These are phyloP conservation scores for Solanum chiquidenum DNA, from an alignment of 257 asterid genomes.

Conservation along the genomic window DNA sequence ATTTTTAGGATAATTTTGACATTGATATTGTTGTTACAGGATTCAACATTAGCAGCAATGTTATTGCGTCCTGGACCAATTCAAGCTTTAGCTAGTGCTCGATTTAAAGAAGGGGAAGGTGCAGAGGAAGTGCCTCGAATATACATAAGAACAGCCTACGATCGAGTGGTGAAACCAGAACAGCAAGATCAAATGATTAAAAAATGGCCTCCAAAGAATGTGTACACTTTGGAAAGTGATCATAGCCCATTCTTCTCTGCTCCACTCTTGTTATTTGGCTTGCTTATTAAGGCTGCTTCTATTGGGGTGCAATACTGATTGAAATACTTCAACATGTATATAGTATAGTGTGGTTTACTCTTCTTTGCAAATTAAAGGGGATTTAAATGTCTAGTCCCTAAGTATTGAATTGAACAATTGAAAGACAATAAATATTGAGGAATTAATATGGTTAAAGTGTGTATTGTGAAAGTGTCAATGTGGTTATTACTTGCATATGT, in stretches of 20 bases:
- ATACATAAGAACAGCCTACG: constrained; percentile 34
- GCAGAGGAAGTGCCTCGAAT: constrained; percentile 37
- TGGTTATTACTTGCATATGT: background rate
- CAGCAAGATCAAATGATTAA: constrained; percentile 65
- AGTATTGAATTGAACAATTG: background rate
- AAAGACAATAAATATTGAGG: background rate
- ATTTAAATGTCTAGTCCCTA: background rate
- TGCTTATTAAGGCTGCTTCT: constrained; percentile 41
- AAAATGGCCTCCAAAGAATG: constrained; percentile 46
- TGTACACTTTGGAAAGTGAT: constrained; percentile 46
- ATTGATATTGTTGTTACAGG: constrained; percentile 16
- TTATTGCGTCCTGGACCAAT: constrained; percentile 50
- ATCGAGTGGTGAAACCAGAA: constrained; percentile 35
- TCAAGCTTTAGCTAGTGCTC: constrained; percentile 33
- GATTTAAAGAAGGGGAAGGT: constrained; percentile 14
- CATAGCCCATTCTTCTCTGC: constrained; percentile 62
- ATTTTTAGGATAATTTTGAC: constrained; percentile 13
- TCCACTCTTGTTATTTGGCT: constrained; percentile 34
- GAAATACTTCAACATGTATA: background rate
- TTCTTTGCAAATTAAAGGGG: background rate
- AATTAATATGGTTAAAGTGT: background rate
- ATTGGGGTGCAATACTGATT: background rate
- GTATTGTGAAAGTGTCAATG: background rate
- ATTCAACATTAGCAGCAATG: constrained; percentile 43
- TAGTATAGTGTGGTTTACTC: background rate